phyloP scores from a whole-genome alignment of 257 asterid genomes.

The Rauvolfia tetraphylla region DNA sequence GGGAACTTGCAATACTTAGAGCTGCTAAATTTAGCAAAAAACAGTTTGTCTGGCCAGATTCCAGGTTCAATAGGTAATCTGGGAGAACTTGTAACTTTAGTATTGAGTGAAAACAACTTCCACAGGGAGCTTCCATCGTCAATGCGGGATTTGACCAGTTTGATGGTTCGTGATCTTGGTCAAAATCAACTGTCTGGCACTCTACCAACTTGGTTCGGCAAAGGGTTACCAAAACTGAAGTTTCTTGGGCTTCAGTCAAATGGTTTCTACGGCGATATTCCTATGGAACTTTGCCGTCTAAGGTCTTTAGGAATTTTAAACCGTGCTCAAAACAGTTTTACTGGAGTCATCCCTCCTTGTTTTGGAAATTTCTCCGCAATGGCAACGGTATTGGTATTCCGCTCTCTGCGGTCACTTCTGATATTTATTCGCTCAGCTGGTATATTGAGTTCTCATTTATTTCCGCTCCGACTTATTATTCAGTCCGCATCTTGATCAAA shows the following conservation, averaged over 20 bases:
- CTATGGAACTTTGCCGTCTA: conserved; percentile 26
- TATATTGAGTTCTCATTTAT: no score
- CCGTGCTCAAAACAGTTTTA: conserved; percentile 22
- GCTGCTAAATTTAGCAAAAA: not conserved
- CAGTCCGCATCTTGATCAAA: not conserved
- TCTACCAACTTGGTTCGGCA: conserved; percentile 1
- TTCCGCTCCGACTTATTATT: no score
- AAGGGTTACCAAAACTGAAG: not conserved
- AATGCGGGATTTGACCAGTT: no score
- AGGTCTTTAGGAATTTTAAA: conserved; percentile 18
- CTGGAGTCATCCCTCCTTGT: conserved; percentile 26
- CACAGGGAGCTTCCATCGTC: no score
- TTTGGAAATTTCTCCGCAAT: conserved; percentile 19
- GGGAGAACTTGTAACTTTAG: no score
- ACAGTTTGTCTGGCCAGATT: not conserved
- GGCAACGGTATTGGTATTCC: no score
- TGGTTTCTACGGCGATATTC: conserved; percentile 20
- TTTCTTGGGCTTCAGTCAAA: conserved; percentile 21
- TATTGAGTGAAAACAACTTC: no score
- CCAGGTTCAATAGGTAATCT: not conserved
- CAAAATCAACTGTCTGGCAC: not conserved
- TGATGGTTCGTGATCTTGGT: not conserved
- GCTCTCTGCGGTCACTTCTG: no score
- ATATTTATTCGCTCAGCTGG: no score
- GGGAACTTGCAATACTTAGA: not conserved